Evolutionary conservation across 2,329 filamentous ascomycete genomes (phyloP), one percentile per base, ranked within the genome.

Genomic region (Colletotrichum cereale): DNA sequence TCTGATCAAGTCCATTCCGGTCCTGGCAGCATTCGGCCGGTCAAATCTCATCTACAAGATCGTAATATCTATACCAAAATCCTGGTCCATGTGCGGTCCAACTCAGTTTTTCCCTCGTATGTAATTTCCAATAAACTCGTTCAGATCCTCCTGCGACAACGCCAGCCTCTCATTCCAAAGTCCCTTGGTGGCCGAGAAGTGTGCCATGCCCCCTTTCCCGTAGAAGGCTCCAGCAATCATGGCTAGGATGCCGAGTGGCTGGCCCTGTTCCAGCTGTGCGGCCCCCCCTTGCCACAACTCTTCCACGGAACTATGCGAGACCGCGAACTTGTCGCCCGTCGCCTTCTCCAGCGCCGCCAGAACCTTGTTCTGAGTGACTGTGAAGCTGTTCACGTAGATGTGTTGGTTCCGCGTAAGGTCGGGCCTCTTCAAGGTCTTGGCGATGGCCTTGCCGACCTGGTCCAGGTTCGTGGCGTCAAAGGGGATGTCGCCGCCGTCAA

Each of bases 281-380:
- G 48, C 48, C 11, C 50, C 62, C 0, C 2, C n/a, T 3, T 18
- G 36, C 62, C 50, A 64, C 2, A 64, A 11, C n/a, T 56, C 62
- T 24, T 64, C 62, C 1, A 64, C 62, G 18, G 62, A 38, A 0
- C 62, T 66, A 7, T 76, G 78, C 2, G 80, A 82, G 1, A 90
- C 81, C 0, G 82, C 80, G 83, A 86, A 91, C 72, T 86, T 86
- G 24, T 80, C 76, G 2, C 84, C 86, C 0, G 86, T 87, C 8
- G 83, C 80, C 65, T 85, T 84, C 79, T 92, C 88, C 3, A 88
- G 79, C 0, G 84, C 78, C 12, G 80, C 77, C 2, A 92, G 76
- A 2, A 92, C 79, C 73, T 91, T 83, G 31, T 87, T 87, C 79
- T 91, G 89, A 0, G 86, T 86, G 0, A 86, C 84, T 36, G 85